Conservation (phyloP, 2,329 filamentous ascomycete species). For the Claviceps sp. region DNA sequence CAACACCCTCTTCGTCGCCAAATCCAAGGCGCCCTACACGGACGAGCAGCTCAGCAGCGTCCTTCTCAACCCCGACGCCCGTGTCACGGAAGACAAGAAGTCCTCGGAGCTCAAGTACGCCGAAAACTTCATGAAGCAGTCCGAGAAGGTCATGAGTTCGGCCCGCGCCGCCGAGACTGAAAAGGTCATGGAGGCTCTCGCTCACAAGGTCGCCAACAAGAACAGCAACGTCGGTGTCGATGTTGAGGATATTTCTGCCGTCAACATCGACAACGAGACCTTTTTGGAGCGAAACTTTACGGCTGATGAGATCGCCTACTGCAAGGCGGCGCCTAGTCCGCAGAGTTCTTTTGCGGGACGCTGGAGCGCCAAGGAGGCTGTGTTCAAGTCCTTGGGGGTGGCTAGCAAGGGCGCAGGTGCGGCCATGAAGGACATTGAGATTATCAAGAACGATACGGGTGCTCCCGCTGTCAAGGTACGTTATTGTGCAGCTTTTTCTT, state of each 20-base stretch:
- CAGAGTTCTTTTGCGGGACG: slow-evolving; percentile 87
- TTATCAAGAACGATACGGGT: slow-evolving; percentile 65
- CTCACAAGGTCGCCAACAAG: slow-evolving; percentile 40
- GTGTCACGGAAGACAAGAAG: slow-evolving; percentile 79
- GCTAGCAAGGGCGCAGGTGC: slow-evolving; percentile 78
- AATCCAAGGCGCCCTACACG: slow-evolving; percentile 79
- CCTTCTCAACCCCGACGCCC: slow-evolving; percentile 86
- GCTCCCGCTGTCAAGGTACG: slow-evolving; percentile 77
- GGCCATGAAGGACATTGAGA: slow-evolving; percentile 88
- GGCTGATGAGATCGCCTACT: slow-evolving; percentile 69
- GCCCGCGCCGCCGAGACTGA: slow-evolving; percentile 49
- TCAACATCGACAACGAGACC: slow-evolving; percentile 89
- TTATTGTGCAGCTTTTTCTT: slow-evolving; percentile 3
- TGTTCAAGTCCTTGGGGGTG: slow-evolving; percentile 94
- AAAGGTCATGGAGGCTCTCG: slow-evolving; percentile 65
- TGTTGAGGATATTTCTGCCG: slow-evolving; percentile 72
- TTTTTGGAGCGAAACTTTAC: slow-evolving; percentile 97
- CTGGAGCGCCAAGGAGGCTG: slow-evolving; percentile 96
- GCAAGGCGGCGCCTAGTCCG: slow-evolving; percentile 62
- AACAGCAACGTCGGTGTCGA: slow-evolving; percentile 83
- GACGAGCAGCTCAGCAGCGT: slow-evolving; percentile 77
- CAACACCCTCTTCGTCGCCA: slow-evolving; percentile 94
- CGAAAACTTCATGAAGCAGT: slow-evolving; percentile 51
- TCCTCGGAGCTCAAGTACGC: slow-evolving; percentile 65
- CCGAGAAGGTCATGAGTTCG: slow-evolving; percentile 37